phyloP scores from a whole-genome alignment of 768 basidiomycete genomes.

The Paxillus involutus region DNA sequence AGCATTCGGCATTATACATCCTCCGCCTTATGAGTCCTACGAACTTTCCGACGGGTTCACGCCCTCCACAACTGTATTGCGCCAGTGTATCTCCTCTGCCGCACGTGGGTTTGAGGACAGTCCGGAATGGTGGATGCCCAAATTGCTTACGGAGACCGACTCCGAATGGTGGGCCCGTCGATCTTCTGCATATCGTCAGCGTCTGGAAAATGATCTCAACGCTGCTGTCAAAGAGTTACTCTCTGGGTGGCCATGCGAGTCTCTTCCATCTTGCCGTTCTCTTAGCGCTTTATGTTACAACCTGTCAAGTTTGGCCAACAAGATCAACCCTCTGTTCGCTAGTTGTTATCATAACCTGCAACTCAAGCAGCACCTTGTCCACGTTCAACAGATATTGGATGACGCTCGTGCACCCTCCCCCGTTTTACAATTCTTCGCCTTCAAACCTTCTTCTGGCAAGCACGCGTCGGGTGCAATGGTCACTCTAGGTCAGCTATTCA shows the following conservation, averaged over 20 bases:
- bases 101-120: not conserved
- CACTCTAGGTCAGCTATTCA: conserved; percentile 1
- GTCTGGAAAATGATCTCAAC: not conserved
- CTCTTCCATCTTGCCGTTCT: not conserved
- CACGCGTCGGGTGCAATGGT: not conserved
- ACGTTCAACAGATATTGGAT: conserved; percentile 11
- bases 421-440: not conserved
- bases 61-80: conserved; percentile 1
- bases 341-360: conserved; percentile 16
- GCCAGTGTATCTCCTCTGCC: not conserved
- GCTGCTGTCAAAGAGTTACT: not conserved
- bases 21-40: conserved; percentile 6
- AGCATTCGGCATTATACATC: conserved; percentile 3
- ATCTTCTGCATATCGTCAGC: not conserved
- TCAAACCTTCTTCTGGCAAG: not conserved
- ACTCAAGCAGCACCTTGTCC: conserved; percentile 9
- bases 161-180: not conserved
- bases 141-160: not conserved
- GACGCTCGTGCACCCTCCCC: not conserved
- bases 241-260: conserved; percentile 15
- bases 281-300: conserved; percentile 4
- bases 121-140: conserved; percentile 5
- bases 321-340: conserved; percentile 4
- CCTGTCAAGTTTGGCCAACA: not conserved
- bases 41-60: conserved; percentile 5